Base-by-base conservation (phyloP, 805 yeast species). In the Metschnikowia lachancei region DNA sequence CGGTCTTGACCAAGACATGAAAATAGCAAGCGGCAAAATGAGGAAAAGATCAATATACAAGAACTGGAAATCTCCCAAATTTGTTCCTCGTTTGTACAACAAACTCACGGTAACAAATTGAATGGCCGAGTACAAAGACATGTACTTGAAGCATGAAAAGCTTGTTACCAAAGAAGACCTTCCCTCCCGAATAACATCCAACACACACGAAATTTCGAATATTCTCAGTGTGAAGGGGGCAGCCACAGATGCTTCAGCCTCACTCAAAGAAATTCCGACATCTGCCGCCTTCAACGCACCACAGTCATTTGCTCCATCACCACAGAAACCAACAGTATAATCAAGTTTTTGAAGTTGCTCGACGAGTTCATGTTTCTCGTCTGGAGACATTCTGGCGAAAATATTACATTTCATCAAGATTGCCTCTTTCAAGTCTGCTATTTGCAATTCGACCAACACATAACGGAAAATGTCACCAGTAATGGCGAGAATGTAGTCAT, bases 261-360 rank as follows among this genome's bases (percentile, higher is more conserved):
- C 99, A 24, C 96, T 87, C 39, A 94, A 69, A 0, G 98, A 92
- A 16, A 94, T 82, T 14, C 99, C 99, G 41, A 95, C 96, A 67
- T 94, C 96, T 0, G 99, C 98, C 12, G 97, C 96, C 60, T 92
- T 94, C 47, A 94, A 72, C 0, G 99, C 99, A 55, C 99, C 99
- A 67, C 98, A 94, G 62, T 94, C 99, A 66, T 94, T 94, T 5
- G 99, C 99, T 54, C 99, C 99, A 69, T 94, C 99, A 31, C 99
- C 99, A 68, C 98, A 94, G 65, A 94, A 94, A 2, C 97, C 96
- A 39, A 89, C 95, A 0, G 96, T 88, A 62, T 92, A 92, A 59
- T 91, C 97, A 17, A 94, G 61, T 18, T 73, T 76, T 63, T 90
- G 96, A 12, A 94, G 69, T 61, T 85, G 88, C 58, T 87, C 91